A percentile compares a stretch with the other conserved stretches of the same genome.
These are phyloP conservation scores for Tripterygium wilfordii DNA, from an alignment of 177 flowering plant genomes.

Conservation along the genomic window DNA sequence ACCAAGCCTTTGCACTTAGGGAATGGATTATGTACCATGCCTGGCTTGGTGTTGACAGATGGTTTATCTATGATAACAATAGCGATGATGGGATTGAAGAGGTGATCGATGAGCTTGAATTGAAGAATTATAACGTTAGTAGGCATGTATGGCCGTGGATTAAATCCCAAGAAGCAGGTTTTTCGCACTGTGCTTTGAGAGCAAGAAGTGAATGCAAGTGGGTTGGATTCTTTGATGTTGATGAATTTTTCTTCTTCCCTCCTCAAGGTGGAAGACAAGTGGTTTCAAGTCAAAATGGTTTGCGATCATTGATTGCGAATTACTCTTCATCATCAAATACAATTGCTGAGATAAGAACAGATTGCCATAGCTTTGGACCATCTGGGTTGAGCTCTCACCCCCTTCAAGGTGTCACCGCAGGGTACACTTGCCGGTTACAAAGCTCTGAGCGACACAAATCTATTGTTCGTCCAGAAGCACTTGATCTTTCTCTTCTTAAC, in stretches of 20 bases:
- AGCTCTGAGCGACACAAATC: conserved; percentile 86
- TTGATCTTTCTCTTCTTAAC: conserved; percentile 57
- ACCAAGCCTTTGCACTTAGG: conserved; percentile 56
- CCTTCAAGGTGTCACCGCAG: conserved; percentile 55
- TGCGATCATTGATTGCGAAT: conserved; percentile 41
- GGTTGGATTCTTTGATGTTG: conserved; percentile 89
- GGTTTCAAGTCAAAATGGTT: conserved; percentile 32
- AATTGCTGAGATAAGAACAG: conserved; percentile 71
- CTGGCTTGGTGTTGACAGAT: conserved; percentile 79
- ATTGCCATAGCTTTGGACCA: conserved; percentile 87
- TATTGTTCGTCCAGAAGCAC: conserved; percentile 54
- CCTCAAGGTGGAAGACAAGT: conserved; percentile 10
- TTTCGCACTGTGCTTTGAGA: conserved; percentile 70
- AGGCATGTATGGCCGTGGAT: conserved; percentile 90
- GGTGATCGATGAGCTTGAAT: conserved; percentile 44
- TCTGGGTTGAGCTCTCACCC: conserved; percentile 62
- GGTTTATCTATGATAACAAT: conserved; percentile 90
- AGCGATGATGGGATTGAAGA: conserved; percentile 63
- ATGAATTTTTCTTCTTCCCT: conserved; percentile 82
- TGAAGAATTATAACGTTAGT: conserved; percentile 49
- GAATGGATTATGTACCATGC: conserved; percentile 84
- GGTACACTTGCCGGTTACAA: conserved; percentile 80
- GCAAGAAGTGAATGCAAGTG: conserved; percentile 68
- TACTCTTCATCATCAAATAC: conserved; percentile 34
- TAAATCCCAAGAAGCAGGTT: conserved; percentile 95